Percentiles rank a stretch among this genome's conserved stretches.
These are phyloP conservation scores for Scutellaria barbata DNA, from an alignment of 257 asterid species.

Conservation along the genomic window DNA sequence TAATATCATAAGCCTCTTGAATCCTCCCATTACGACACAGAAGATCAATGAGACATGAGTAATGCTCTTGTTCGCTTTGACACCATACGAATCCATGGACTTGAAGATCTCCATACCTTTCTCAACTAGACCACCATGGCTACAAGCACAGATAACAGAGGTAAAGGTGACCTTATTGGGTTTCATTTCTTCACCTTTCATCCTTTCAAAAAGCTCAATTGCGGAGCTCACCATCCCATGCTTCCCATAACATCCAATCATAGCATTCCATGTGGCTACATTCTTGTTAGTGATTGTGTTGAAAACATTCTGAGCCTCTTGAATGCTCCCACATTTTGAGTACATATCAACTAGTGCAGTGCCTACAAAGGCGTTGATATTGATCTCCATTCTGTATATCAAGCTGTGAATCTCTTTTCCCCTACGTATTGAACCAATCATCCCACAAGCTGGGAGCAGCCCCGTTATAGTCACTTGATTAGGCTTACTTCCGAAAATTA, in stretches of 20 bases:
- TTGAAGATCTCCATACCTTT: constrained; percentile 22
- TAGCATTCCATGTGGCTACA: constrained; percentile 62
- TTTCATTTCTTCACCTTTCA: constrained; percentile 48
- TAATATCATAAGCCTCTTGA: constrained; percentile 4
- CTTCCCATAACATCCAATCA: constrained; percentile 71
- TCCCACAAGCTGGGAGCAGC: constrained; percentile 59
- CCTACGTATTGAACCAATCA: constrained; percentile 43
- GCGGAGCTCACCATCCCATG: constrained; percentile 58
- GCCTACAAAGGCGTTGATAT: constrained; percentile 54
- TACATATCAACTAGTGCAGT: constrained; percentile 70
- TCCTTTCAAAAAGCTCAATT: constrained; percentile 49
- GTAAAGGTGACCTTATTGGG: constrained; percentile 29
- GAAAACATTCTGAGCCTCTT: constrained; percentile 50
- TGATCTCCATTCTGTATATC: constrained; percentile 47
- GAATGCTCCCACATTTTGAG: constrained; percentile 62
- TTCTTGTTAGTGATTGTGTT: constrained; percentile 45
- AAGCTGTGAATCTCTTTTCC: constrained; percentile 67
- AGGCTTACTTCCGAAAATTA: constrained; percentile 55
- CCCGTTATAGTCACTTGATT: constrained; percentile 63
- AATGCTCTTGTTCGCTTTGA: constrained; percentile 8
- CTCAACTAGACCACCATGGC: constrained; percentile 7
- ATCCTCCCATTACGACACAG: constrained; percentile 14
- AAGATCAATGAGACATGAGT: constrained; percentile 18
- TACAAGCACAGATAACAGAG: constrained; percentile 16
- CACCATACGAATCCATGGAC: neutral